Evolutionary conservation across 768 basidiomycete species (phyloP).

Genomic region (Leccinum longicurvipes): DNA sequence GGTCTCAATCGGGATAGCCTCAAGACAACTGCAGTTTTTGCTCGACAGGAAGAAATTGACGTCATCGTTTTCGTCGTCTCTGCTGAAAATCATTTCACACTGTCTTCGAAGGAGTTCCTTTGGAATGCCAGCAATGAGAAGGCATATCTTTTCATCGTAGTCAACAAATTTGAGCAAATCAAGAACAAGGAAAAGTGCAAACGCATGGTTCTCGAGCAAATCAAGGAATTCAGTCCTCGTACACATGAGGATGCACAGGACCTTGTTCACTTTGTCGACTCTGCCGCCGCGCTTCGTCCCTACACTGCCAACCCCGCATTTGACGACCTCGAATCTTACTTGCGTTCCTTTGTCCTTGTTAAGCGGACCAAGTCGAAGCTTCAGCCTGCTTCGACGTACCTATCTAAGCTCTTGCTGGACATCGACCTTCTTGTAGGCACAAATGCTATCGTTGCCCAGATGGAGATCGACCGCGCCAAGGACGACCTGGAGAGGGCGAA

Average conservation of each 20-base stretch:
- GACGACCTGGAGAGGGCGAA: constrained; percentile 64
- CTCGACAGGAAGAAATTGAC: constrained; percentile 97
- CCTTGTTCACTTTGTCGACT: constrained; percentile 98
- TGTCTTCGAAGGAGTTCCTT: constrained; percentile 93
- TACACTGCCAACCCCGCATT: constrained; percentile 68
- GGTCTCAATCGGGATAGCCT: constrained; percentile 94
- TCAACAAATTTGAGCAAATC: constrained; percentile 97
- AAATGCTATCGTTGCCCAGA: constrained; percentile 82
- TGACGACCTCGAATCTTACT: constrained; percentile 81
- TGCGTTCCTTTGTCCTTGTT: constrained; percentile 92
- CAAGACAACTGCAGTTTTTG: constrained; percentile 93
- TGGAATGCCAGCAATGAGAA: constrained; percentile 93
- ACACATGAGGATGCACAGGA: constrained; percentile 90
- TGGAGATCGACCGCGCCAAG: constrained; percentile 70
- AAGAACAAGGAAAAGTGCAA: constrained; percentile 92
- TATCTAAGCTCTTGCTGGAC: constrained; percentile 85
- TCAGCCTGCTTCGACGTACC: constrained; percentile 87
- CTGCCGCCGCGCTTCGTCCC: constrained; percentile 68
- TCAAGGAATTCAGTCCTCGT: constrained; percentile 86
- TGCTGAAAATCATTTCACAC: constrained; percentile 97
- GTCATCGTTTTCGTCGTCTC: constrained; percentile 98
- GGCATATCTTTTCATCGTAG: constrained; percentile 96
- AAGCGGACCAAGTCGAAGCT: constrained; percentile 97
- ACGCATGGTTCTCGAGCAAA: constrained; percentile 86
- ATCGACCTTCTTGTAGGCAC: constrained; percentile 82